Base-by-base conservation (phyloP, 352 stramenopile species). In the Stephanocyclus meneghinianus region DNA sequence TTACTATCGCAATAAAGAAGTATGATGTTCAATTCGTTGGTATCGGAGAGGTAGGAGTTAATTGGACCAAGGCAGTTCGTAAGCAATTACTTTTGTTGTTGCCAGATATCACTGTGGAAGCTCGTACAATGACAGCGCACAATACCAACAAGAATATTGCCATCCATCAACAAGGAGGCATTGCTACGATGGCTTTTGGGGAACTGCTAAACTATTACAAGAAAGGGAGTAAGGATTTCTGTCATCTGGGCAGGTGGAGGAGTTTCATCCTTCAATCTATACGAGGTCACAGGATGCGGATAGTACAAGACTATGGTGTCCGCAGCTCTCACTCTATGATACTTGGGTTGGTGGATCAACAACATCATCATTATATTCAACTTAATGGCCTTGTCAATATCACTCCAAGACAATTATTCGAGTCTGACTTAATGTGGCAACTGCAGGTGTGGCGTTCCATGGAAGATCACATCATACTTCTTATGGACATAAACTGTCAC, bases 401-500 rank as follows among this genome's bases (percentile, higher is more conserved):
- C 11, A 65, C 67, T n/a, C 69, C 69, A 11, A 32, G 60, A 30
- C 32, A 71, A 6, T 15, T 81, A 2, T 73, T 81, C 32, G n/a
- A 44, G 7, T 47, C 55, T 18, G 74, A 77, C 50, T 35, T 81
- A 0, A 4, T 81, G 0, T 37, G 18, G 42, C 53, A 71, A 15
- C 55, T 83, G 0, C 3, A 21, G 2, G 26, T n/a, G 13, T 83
- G 69, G 68, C 37, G 11, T 32, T 9, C 32, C 2, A 4, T 57
- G 18, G 76, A 69, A 0, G 68, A 75, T 35, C 50, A 51, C 16
- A 15, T 83, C 11, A 67, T 83, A 2, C 11, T 83, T n/a, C 50
- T 72, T 4, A 78, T 78, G 63, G 61, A 83, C 30, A 15, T 21
- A 11, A 81, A 81, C 35, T 60, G 70, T 3, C 74, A 81, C 56